Base-by-base conservation (phyloP, 176 grass and related monocot genomes). In the Rhynchospora breviuscula region DNA sequence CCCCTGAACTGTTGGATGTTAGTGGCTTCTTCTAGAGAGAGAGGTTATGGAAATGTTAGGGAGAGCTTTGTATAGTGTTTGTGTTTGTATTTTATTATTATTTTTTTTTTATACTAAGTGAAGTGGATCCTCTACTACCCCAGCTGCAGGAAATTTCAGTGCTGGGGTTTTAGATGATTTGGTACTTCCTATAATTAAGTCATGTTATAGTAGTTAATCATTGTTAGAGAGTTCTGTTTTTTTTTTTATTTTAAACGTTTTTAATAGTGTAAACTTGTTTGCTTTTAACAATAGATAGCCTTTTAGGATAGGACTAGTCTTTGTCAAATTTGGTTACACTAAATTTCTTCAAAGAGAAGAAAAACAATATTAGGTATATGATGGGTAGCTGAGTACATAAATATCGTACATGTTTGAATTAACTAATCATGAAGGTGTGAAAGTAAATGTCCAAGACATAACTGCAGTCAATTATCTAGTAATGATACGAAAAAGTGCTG, bases 21-120 rank as follows among this genome's bases (percentile, higher is more conserved):
- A 80, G 85, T 35, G 81, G 87, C 13, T 84, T 63, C 63, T 80
- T 90, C 51, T 90, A 73, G 49, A 33, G 65, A 82, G 7, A 51
- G 45, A 67, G 12, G 60, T 67, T 56, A 71, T 61, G 19, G 33
- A 51, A 49, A 87, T 70, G 26, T 22, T 31, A 59, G 8, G 8
- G 25, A 10, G 11, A 10, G 11, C 14, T 53, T 47, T 80, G 43
- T 63, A 51, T 82, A 67, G 47, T 29, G 45, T 67, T 65, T 29
- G 26, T 29, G 26, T 29, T 29, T 29, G 26, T 29, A 1, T 29
- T 29, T 29, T 25, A 51, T 3, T 82, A 33, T n/a, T 15, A 17
- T 33, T 79, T 59, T 33, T 61, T 61, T 66, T 18, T 81, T 52
- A 26, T 67, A 82, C 62, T 64, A 22, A 82, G 44, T 29, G 79